Evolutionary conservation across 2,329 filamentous ascomycete species (phyloP).

Genomic region (Fusarium nematophilum): DNA sequence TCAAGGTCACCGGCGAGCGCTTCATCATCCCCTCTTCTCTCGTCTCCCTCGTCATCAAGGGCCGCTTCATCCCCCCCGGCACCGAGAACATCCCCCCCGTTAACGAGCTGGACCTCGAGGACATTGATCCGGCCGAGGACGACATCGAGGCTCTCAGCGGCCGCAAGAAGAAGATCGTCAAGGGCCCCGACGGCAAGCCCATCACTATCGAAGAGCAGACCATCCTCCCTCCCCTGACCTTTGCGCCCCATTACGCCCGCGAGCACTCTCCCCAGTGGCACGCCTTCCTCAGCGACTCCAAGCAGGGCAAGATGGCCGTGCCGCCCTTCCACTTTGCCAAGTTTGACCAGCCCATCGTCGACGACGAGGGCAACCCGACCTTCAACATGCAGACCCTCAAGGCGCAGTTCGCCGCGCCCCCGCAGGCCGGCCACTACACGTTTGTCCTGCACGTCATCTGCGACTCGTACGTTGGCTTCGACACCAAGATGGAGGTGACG

Average conservation of each 20-base stretch:
- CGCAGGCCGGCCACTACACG: constrained; percentile 90
- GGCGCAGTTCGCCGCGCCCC: constrained; percentile 95
- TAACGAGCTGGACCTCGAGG: constrained; percentile 83
- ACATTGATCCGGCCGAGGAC: constrained; percentile 91
- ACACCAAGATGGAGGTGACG: constrained; percentile 90
- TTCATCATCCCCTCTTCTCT: constrained; percentile 92
- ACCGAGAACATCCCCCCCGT: constrained; percentile 79
- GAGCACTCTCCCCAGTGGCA: constrained; percentile 94
- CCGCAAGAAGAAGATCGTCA: constrained; percentile 75
- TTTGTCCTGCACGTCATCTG: constrained; percentile 95
- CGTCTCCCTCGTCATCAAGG: constrained; percentile 95
- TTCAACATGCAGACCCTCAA: constrained; percentile 97
- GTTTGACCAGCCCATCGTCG: constrained; percentile 90
- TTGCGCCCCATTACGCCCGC: constrained; percentile 89
- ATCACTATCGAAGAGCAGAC: constrained; percentile 69
- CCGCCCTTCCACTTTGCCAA: constrained; percentile 94
- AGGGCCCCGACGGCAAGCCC: constrained; percentile 69
- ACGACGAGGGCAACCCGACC: constrained; percentile 83
- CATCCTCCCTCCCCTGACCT: constrained; percentile 84
- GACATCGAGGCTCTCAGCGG: constrained; percentile 88
- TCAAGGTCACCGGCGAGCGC: constrained; percentile 97
- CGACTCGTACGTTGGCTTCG: constrained; percentile 95
- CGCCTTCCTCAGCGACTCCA: constrained; percentile 92
- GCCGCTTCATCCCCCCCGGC: constrained; percentile 90
- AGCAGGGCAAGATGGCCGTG: constrained; percentile 95